Evolutionary conservation across 2,329 filamentous ascomycete species (phyloP).

Genomic region (Pseudocercospora ulei): DNA sequence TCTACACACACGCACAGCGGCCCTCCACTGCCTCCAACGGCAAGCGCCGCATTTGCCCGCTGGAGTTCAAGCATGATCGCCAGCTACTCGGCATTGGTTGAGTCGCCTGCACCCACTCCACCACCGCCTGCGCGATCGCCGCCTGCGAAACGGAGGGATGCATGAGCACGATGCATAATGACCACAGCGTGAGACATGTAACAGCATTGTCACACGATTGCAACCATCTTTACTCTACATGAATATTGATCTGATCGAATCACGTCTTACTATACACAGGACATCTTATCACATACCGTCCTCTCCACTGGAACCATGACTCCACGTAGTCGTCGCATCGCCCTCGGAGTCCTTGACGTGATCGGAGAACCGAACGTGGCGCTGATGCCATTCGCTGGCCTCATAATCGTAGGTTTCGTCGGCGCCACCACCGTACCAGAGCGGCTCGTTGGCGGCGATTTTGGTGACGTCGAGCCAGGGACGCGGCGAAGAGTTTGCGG

Average conservation of each 20-base stretch:
- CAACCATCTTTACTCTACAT: too few species aligned
- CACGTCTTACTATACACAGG: too few species aligned
- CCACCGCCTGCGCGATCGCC: too few species aligned
- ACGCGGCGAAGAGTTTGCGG: constrained; percentile 38
- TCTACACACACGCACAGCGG: constrained; percentile 37
- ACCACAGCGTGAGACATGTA: too few species aligned
- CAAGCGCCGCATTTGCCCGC: constrained; percentile 3
- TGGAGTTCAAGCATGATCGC: constrained; percentile 16
- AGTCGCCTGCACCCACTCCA: constrained; percentile 8
- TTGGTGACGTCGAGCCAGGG: constrained; percentile 44
- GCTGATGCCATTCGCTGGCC: constrained; percentile 31
- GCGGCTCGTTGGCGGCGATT: constrained; percentile 39
- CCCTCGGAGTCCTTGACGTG: constrained; percentile 27
- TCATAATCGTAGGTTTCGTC: constrained; percentile 21
- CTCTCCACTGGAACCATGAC: constrained; percentile 10
- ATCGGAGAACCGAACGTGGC: constrained; percentile 27
- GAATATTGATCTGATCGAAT: too few species aligned
- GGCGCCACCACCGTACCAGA: constrained; percentile 39
- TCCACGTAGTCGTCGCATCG: constrained; percentile 22
- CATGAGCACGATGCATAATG: too few species aligned
- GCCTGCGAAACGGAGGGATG: neutral
- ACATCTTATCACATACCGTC: too few species aligned
- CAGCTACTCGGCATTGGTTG: constrained; percentile 11
- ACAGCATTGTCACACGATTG: too few species aligned
- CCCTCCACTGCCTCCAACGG: constrained; percentile 32